Evolutionary conservation across 768 basidiomycete species (phyloP), one percentile per base, ranked within the genome.

Genomic region (Leccinum rimulosum): DNA sequence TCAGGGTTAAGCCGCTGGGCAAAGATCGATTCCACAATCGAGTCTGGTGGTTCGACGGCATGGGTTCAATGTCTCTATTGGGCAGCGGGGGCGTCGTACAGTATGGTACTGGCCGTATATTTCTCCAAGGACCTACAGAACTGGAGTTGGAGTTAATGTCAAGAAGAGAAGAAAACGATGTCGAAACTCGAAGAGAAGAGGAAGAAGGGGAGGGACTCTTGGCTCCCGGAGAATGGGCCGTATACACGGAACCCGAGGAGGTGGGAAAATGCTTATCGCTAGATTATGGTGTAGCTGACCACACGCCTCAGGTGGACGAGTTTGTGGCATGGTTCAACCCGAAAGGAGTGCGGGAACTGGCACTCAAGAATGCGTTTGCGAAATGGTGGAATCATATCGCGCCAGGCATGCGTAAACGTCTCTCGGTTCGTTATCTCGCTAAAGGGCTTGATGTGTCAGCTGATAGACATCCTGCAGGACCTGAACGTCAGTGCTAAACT

Each of bases 21-120:
- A 82, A 84, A 62, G 97, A 99, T 70, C 82, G 97, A 55, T 99
- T 98, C 74, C 90, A 91, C 68, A 96, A 97, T 70, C 86, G 92
- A 33, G 80, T 97, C 59, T 99, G 96, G 96, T 99, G 96, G 96
- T 93, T 98, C 70, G 96, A 99, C 74, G 96, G 96, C 10, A 84
- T 95, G 81, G 96, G 96, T 7, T 86, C 88, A 6, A 88, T 87
- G 50, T 86, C 88, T 49, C 75, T 96, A 54, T 78, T 93, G 58
- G 88, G 87, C 43, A 86, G 84, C 62, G 91, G 91, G 15, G 91
- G 90, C 4, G 82, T 86, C 30, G 83, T 88, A 30, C 82, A 88
- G 71, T 96, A 93, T 68, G 93, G 94, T 10, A 87, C 94, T 19
- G 97, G 95, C 6, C 79, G 96, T 54, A 69, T 99, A 51, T 97